phyloP scores from a whole-genome alignment of 2,329 filamentous ascomycete species.

The Cordyceps pruinosa region DNA sequence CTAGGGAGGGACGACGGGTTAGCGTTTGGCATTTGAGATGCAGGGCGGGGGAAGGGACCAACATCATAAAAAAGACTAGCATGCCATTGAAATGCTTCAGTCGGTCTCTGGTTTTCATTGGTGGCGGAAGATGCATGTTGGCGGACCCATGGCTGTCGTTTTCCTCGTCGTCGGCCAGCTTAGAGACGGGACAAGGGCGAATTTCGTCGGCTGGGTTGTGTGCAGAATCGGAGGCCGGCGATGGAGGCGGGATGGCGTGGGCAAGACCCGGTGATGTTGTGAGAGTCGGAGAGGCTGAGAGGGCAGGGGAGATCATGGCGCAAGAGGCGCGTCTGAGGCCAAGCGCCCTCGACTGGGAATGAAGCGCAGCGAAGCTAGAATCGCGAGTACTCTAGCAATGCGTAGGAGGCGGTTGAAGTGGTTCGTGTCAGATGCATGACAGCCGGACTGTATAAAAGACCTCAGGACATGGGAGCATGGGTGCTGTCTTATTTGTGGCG shows the following conservation, averaged over 20 bases:
- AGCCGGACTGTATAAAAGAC: background rate
- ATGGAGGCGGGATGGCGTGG: background rate
- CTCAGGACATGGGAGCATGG: background rate
- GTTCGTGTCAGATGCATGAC: conserved; percentile 5
- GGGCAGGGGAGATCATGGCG: background rate
- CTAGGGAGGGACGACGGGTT: conserved; percentile 1
- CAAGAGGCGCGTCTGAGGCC: background rate
- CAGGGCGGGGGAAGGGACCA: background rate
- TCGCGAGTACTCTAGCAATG: background rate
- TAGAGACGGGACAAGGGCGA: background rate
- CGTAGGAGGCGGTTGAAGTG: background rate
- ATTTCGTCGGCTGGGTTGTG: background rate
- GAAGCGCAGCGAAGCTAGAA: background rate
- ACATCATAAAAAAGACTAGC: conserved; percentile 17
- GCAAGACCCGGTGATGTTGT: background rate
- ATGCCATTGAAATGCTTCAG: conserved; percentile 13
- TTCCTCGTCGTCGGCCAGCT: conserved; percentile 10
- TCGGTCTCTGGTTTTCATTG: conserved; percentile 7
- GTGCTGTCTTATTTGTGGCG: background rate
- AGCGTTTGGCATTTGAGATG: background rate
- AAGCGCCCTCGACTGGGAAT: background rate
- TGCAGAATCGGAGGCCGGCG: background rate
- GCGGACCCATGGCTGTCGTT: conserved; percentile 3
- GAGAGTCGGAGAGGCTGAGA: background rate
- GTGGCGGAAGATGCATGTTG: conserved; percentile 3